These are phyloP conservation scores for Arthrobotrys conoides DNA, from an alignment of 2,329 filamentous ascomycete species.

Conservation along the genomic window DNA sequence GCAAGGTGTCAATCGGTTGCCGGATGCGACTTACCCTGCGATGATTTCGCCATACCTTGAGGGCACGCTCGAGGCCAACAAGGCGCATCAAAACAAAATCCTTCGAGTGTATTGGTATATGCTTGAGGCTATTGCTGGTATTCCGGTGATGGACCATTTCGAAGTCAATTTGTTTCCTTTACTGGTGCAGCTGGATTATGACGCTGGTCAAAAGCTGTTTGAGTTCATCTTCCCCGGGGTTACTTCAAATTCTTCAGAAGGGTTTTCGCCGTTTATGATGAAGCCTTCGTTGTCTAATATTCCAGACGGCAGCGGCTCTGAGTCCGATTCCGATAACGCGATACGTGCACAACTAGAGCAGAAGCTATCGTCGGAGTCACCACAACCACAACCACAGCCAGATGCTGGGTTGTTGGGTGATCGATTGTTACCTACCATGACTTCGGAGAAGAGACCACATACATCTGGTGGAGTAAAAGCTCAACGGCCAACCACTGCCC, in stretches of 20 bases:
- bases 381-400: slow-evolving; percentile 68
- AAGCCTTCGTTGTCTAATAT: slow-evolving; percentile 70
- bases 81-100: slow-evolving; percentile 81
- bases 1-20: slow-evolving; percentile 88
- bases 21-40: slow-evolving; percentile 91
- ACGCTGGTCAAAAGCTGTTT: slow-evolving; percentile 92
- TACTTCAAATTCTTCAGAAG: slow-evolving; percentile 71
- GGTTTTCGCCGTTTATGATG: slow-evolving; percentile 71
- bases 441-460: slow-evolving; percentile 58
- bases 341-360: slow-evolving; percentile 82
- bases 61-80: slow-evolving; percentile 69
- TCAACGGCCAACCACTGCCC: slow-evolving; percentile 68
- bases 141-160: slow-evolving; percentile 96
- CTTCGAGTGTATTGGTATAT: slow-evolving; percentile 97
- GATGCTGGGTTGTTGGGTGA: slow-evolving; percentile 41
- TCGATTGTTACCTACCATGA: slow-evolving; percentile 51
- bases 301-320: slow-evolving; percentile 67
- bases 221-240: slow-evolving; percentile 97
- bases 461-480: slow-evolving; percentile 38
- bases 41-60: slow-evolving; percentile 91
- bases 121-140: slow-evolving; percentile 97
- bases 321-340: slow-evolving; percentile 73
- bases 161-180: slow-evolving; percentile 94
- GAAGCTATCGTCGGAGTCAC: slow-evolving; percentile 75
- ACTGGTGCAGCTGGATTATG: slow-evolving; percentile 91